phyloP scores from a whole-genome alignment of 2,329 filamentous ascomycete species.

The Leptoxyphium fumago region DNA sequence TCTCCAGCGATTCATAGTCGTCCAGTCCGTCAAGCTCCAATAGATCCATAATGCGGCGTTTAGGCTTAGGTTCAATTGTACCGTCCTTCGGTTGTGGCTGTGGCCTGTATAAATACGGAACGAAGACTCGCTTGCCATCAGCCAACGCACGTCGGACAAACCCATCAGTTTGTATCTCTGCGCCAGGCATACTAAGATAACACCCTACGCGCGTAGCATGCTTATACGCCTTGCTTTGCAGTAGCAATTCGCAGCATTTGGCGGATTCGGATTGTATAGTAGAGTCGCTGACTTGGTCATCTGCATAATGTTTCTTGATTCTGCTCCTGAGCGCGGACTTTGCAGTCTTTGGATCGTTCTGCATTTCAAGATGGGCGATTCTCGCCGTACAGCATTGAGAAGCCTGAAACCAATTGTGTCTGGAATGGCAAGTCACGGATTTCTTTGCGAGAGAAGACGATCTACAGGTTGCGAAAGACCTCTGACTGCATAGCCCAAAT shows the following conservation, averaged over 20 bases:
- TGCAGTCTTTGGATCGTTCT: not conserved
- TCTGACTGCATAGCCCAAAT: no score
- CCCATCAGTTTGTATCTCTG: slow-evolving; percentile 69
- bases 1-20: slow-evolving; percentile 64
- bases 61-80: slow-evolving; percentile 12
- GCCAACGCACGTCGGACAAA: slow-evolving; percentile 71
- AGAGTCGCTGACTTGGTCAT: not conserved
- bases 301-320: not conserved
- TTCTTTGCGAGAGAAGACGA: no score
- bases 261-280: slow-evolving; percentile 47
- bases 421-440: no score
- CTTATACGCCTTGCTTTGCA: slow-evolving; percentile 46
- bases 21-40: slow-evolving; percentile 55
- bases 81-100: slow-evolving; percentile 15
- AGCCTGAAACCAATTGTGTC: not conserved
- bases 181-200: slow-evolving; percentile 83
- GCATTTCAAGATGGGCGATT: not conserved
- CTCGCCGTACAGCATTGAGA: not conserved
- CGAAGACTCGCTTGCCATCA: slow-evolving; percentile 70
- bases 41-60: slow-evolving; percentile 83
- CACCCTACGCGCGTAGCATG: slow-evolving; percentile 64
- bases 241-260: slow-evolving; percentile 48
- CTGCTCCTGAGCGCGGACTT: not conserved
- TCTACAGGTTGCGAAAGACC: no score
- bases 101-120: slow-evolving; percentile 70